These are phyloP conservation scores for Striga asiatica DNA, from an alignment of 257 asterid species.

Conservation along the genomic window DNA sequence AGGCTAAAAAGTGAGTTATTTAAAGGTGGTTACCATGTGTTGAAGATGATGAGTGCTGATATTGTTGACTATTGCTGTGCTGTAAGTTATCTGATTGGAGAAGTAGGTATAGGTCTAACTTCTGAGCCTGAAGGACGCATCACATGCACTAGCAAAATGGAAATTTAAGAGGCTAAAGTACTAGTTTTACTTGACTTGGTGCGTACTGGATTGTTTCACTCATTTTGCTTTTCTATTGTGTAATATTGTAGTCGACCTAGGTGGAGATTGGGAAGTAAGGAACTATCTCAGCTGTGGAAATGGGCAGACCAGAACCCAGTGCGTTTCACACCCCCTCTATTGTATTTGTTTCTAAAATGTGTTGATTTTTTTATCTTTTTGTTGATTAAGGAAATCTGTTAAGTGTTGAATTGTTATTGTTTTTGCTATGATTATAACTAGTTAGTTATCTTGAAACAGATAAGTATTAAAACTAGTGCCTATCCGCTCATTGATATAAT, in stretches of 20 bases:
- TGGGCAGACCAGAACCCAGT: constrained; percentile 99
- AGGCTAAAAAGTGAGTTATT: neutral
- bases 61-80: constrained; percentile 1
- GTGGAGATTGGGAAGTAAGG: constrained; percentile 96
- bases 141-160: neutral
- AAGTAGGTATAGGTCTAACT: neutral
- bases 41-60: constrained; percentile 1
- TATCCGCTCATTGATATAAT: neutral
- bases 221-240: constrained; percentile 4
- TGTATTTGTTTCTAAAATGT: neutral
- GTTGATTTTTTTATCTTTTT: neutral
- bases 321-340: constrained; percentile 18
- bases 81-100: constrained; percentile 2
- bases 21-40: neutral
- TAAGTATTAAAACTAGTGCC: neutral
- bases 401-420: neutral
- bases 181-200: neutral
- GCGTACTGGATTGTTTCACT: constrained; percentile 1
- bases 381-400: neutral
- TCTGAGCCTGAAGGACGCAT: neutral
- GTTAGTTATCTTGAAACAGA: constrained; percentile 4
- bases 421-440: constrained; percentile 12
- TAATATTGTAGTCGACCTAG: constrained; percentile 59
- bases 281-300: constrained; percentile 89
- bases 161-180: constrained; percentile 9